Conservation (phyloP, 148 eudicot genomes). For the Bassia scoparia region DNA sequence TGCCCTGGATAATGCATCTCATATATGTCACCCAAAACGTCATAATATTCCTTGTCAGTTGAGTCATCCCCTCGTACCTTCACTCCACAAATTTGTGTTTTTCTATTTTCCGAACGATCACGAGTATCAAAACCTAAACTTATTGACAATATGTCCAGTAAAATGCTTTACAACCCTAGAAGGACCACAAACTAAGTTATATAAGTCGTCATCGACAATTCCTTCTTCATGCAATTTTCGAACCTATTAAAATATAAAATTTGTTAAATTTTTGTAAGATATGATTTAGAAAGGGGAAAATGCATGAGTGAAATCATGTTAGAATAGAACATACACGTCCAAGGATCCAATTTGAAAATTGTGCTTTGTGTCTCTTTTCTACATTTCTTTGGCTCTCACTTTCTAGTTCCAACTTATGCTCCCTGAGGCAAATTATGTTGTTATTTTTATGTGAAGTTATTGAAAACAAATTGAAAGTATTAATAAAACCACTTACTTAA, state of each 20-base stretch:
- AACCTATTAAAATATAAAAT: not conserved
- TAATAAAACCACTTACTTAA: not conserved
- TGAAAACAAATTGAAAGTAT: not conserved
- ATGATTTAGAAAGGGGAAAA: not conserved
- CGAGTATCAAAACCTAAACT: not conserved
- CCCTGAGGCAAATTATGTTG: not conserved
- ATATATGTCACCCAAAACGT: not conserved
- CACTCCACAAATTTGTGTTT: conserved; percentile 5
- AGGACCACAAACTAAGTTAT: conserved; percentile 11
- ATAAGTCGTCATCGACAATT: not conserved
- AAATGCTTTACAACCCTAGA: not conserved
- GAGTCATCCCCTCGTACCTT: conserved; percentile 7
- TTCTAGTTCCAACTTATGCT: not conserved
- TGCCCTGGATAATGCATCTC: not conserved
- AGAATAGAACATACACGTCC: not conserved
- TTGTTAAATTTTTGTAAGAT: not conserved
- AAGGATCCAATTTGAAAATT: conserved; percentile 8
- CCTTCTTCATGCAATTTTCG: not conserved
- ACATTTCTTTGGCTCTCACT: not conserved
- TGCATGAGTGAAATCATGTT: not conserved
- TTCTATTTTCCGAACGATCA: not conserved
- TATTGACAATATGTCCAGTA: not conserved
- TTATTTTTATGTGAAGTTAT: not conserved
- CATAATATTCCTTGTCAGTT: conserved; percentile 17
- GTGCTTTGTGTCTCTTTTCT: not conserved